phyloP scores from a whole-genome alignment of 192 early-diverging fungal species.

The Allomyces macrogynus region DNA sequence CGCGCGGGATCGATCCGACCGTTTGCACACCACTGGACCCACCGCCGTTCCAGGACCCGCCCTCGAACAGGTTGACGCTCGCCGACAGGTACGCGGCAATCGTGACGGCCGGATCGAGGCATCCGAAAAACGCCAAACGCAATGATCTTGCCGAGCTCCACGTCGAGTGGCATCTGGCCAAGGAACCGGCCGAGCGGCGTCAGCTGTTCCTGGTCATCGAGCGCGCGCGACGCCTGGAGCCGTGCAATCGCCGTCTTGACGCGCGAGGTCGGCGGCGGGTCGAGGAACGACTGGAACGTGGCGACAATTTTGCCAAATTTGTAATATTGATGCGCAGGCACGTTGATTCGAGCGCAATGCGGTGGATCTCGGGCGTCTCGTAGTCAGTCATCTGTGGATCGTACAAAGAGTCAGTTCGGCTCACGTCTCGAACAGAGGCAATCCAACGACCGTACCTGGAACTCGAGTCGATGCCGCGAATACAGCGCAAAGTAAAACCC shows the following conservation, averaged over 20 bases:
- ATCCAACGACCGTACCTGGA: slow-evolving; percentile 10
- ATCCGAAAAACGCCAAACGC: slow-evolving; percentile 48
- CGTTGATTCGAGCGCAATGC: slow-evolving; percentile 66
- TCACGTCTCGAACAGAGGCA: not conserved
- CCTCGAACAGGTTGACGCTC: slow-evolving; percentile 18
- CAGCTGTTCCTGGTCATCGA: slow-evolving; percentile 25
- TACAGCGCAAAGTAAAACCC: slow-evolving; percentile 64
- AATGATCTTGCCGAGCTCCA: slow-evolving; percentile 58
- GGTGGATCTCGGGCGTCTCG: slow-evolving; percentile 52
- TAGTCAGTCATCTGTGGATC: slow-evolving; percentile 26
- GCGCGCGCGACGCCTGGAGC: slow-evolving; percentile 38
- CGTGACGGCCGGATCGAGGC: slow-evolving; percentile 47
- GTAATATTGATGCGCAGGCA: slow-evolving; percentile 50
- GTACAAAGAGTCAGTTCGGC: slow-evolving; percentile 1
- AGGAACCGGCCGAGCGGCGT: slow-evolving; percentile 50
- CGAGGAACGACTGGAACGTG: slow-evolving; percentile 37
- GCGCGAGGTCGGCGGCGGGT: slow-evolving; percentile 36
- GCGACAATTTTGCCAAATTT: slow-evolving; percentile 29
- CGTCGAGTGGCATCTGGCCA: slow-evolving; percentile 49
- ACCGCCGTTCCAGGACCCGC: slow-evolving; percentile 29
- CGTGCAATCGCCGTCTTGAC: slow-evolving; percentile 34
- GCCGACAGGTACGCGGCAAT: slow-evolving; percentile 32
- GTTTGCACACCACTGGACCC: slow-evolving; percentile 12
- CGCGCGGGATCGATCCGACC: slow-evolving; percentile 11
- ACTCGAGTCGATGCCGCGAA: slow-evolving; percentile 21